These are phyloP conservation scores for Solanum hybrid DNA, from an alignment of 305 asterid species.

Conservation along the genomic window DNA sequence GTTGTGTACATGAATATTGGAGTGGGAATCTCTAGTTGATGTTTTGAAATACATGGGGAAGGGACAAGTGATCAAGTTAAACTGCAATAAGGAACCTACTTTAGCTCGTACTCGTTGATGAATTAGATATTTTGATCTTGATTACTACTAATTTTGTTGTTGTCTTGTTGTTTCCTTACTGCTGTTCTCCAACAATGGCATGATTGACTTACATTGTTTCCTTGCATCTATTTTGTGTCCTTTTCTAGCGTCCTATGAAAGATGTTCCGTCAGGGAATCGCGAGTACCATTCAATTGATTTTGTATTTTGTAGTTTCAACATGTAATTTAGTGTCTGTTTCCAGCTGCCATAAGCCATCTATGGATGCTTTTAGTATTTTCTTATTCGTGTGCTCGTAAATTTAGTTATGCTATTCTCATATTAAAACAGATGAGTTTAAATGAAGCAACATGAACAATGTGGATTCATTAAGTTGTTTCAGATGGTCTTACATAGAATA, in stretches of 20 bases:
- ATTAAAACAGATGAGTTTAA: background rate
- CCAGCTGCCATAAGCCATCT: background rate
- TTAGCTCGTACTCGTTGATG: background rate
- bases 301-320: background rate
- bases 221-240: background rate
- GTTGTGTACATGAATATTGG: constrained; percentile 5
- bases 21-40: background rate
- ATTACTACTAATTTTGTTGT: background rate
- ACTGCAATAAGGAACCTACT: background rate
- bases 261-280: background rate
- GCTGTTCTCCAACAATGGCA: background rate
- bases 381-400: background rate
- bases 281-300: background rate
- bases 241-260: background rate
- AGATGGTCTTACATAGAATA: background rate
- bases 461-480: background rate
- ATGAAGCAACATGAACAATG: background rate
- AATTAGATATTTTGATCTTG: background rate
- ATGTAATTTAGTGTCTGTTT: background rate
- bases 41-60: background rate
- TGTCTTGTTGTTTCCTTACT: background rate
- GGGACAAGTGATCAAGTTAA: background rate
- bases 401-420: background rate
- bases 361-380: background rate
- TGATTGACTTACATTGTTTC: background rate